A percentile compares a stretch with the other conserved stretches of the same genome.
These are phyloP conservation scores for Noccaea caerulescens DNA, from an alignment of 345 rosid genomes.

Conservation along the genomic window DNA sequence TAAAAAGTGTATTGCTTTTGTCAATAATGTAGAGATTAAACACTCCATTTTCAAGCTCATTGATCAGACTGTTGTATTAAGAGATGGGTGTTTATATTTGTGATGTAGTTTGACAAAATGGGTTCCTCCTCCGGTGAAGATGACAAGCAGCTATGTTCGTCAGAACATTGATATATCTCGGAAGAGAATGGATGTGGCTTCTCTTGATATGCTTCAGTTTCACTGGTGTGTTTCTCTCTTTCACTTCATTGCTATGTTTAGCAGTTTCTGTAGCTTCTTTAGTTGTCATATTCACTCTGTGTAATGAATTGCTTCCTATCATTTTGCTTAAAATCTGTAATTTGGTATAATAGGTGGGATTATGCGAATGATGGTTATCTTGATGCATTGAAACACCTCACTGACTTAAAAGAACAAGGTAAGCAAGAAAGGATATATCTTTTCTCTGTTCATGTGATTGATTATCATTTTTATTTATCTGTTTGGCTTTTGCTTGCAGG, in stretches of 20 bases:
- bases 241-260: not conserved
- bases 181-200: conserved; percentile 92
- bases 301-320: not conserved
- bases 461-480: conserved; percentile 18
- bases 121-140: conserved; percentile 97
- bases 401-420: conserved; percentile 95
- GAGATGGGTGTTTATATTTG: not conserved
- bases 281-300: not conserved
- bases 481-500: conserved; percentile 53
- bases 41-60: not conserved
- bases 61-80: not conserved
- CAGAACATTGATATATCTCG: conserved; percentile 73
- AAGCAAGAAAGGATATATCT: not conserved
- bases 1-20: not conserved
- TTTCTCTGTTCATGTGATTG: conserved; percentile 19
- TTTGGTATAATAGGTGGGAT: conserved; percentile 73
- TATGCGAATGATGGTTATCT: conserved; percentile 87
- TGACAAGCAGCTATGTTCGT: conserved; percentile 76
- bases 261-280: not conserved
- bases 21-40: not conserved
- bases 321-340: not conserved
- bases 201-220: conserved; percentile 98
- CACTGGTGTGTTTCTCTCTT: conserved; percentile 62
- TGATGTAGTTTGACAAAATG: conserved; percentile 89
- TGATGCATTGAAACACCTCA: conserved; percentile 84